phyloP scores from a whole-genome alignment of 495 filamentous ascomycete species.

The Amphirosellinia nigrospora region DNA sequence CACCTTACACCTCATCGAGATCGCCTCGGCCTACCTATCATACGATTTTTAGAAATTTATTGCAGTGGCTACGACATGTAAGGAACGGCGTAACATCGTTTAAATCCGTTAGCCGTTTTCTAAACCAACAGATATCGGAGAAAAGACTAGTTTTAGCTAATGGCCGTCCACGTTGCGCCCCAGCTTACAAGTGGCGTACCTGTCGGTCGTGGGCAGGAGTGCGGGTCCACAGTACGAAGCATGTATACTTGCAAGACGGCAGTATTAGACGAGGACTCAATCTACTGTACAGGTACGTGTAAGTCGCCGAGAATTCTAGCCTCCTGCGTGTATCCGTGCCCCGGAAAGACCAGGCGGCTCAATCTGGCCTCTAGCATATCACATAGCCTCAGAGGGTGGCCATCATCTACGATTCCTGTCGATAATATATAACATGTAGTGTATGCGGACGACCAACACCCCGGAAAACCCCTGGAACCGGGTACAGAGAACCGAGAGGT shows the following conservation, averaged over 20 bases:
- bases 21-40: neutral
- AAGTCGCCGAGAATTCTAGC: neutral
- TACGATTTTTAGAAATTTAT: conserved; percentile 1
- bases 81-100: neutral
- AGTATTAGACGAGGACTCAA: neutral
- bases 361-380: too few species aligned
- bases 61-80: neutral
- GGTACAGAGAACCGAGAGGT: too few species aligned
- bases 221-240: neutral
- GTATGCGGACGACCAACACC: too few species aligned
- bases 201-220: neutral
- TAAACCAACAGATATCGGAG: neutral
- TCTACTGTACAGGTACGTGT: neutral
- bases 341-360: too few species aligned
- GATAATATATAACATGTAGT: too few species aligned
- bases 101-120: neutral
- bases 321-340: neutral
- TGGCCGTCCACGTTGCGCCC: neutral
- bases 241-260: neutral
- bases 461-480: too few species aligned
- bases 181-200: neutral
- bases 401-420: too few species aligned
- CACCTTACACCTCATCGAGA: neutral
- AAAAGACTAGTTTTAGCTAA: neutral
- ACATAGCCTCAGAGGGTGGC: too few species aligned